Percentiles rank a stretch among this genome's conserved stretches.
Evolutionary conservation across 2,329 filamentous ascomycete genomes (phyloP).

Genomic region (Phyllosticta paracitricarpa): DNA sequence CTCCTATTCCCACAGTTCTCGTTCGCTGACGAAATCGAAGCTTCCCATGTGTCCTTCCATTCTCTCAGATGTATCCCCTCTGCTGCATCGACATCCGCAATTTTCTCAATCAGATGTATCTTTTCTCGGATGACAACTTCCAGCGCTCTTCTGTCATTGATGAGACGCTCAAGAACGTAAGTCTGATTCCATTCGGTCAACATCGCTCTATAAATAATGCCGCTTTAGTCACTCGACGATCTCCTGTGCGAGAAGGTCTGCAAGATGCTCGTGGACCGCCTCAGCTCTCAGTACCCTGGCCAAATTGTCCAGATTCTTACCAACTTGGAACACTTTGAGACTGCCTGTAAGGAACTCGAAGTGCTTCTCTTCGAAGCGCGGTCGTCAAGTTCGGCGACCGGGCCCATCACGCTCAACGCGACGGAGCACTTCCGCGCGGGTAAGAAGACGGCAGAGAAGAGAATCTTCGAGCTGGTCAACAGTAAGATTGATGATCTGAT

Average conservation of each 20-base stretch:
- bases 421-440: conserved; percentile 80
- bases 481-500: conserved; percentile 97
- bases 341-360: conserved; percentile 82
- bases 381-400: conserved; percentile 70
- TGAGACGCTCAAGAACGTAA: conserved; percentile 70
- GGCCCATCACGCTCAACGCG: conserved; percentile 67
- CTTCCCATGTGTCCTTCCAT: conserved; percentile 91
- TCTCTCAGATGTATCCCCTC: conserved; percentile 97
- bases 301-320: conserved; percentile 98
- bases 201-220: neutral
- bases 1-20: conserved; percentile 7
- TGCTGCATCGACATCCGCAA: conserved; percentile 98
- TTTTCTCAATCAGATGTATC: conserved; percentile 96
- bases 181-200: conserved; percentile 1
- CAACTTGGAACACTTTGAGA: conserved; percentile 94
- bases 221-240: conserved; percentile 65
- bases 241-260: conserved; percentile 84
- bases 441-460: conserved; percentile 93
- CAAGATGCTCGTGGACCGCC: conserved; percentile 73
- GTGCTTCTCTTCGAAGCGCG: conserved; percentile 74
- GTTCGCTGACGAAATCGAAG: conserved; percentile 32
- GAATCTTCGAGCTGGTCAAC: conserved; percentile 97
- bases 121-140: conserved; percentile 94
- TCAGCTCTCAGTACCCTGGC: conserved; percentile 86
- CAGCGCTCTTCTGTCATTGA: conserved; percentile 84